Base-by-base conservation (phyloP, 139 green algal genomes). In the Chlorella sp. region DNA sequence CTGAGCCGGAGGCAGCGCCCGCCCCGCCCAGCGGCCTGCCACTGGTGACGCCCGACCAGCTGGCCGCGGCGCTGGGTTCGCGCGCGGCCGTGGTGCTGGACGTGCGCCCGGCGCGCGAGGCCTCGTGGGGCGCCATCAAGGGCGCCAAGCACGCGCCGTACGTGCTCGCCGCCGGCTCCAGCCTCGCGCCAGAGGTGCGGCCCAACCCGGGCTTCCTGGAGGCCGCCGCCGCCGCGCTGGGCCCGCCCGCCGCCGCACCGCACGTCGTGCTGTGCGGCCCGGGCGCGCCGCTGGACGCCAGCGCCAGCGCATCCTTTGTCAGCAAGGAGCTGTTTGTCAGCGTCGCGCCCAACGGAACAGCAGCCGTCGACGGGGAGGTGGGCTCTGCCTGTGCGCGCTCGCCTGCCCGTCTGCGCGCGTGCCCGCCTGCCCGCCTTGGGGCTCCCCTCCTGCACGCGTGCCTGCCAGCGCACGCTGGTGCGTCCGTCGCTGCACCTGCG, bases 91-190 rank as follows among this genome's bases (percentile, higher is more conserved):
- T 48, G 1, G 74, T 50, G 21, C 21, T 80, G 9, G 74, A 80
- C 36, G 74, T 80, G 64, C 74, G 74, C 29, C 50, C 41, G 33
- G 74, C 33, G 7, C 38, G 65, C 6, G 74, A 80, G 4, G 61
- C 42, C 35, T 64, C 68, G 35, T 80, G 74, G 74, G 74, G 74
- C 38, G 27, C 48, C 9, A 74, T 80, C 64, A 74, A 74, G 31
- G 65, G 74, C 8, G 65, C 53, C 0, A 45, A n/a, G 2, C 64
- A 63, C 42, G 27, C 41, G 5, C 74, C 65, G 5, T 67, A 36
- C 15, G 53, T 80, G 23, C 40, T 75, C 3, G 19, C 65, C 11
- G 36, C 27, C 19, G 74, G 74, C 64, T 51, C 29, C 64, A 68
- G 38, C 41, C 38, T 75, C 23, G 42, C 43, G 5, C 64, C 74